A percentile compares a stretch with the other conserved stretches of the same genome.
Conservation (phyloP, 805 yeast genomes). For the Starmerella powellii region DNA sequence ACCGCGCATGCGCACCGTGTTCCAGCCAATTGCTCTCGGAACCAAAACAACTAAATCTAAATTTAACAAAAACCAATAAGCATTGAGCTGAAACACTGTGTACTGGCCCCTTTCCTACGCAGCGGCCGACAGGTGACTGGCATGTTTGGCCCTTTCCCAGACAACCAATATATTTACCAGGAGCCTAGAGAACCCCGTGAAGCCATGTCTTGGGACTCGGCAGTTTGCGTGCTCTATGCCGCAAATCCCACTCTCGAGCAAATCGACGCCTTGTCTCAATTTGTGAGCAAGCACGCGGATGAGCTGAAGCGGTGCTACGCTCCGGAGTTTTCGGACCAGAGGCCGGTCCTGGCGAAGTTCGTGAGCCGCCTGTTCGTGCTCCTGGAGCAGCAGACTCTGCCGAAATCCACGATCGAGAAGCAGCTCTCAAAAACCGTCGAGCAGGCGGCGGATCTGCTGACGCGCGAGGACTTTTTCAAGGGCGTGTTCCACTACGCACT, state of each 20-base stretch:
- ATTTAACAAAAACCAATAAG: too few relatives aligned
- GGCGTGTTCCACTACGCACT: slow-evolving; percentile 14
- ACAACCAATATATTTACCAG: not conserved
- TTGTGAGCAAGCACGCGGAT: slow-evolving; percentile 10
- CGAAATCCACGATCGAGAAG: not conserved
- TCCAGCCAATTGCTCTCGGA: too few relatives aligned
- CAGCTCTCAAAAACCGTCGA: slow-evolving; percentile 10
- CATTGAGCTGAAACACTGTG: too few relatives aligned
- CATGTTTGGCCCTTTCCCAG: slow-evolving; percentile 1
- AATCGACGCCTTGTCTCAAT: slow-evolving; percentile 16
- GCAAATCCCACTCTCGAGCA: slow-evolving; percentile 15
- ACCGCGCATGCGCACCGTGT: too few relatives aligned
- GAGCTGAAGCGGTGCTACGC: slow-evolving; percentile 12
- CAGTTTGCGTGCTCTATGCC: slow-evolving; percentile 14
- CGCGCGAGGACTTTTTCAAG: slow-evolving; percentile 16
- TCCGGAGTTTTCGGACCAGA: slow-evolving; percentile 9
- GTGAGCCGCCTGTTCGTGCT: slow-evolving; percentile 14
- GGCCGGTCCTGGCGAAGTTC: slow-evolving; percentile 11
- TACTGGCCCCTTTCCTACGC: too few relatives aligned
- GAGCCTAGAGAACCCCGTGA: not conserved
- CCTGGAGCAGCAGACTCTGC: slow-evolving; percentile 5
- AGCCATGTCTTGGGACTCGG: slow-evolving; percentile 21
- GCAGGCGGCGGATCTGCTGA: slow-evolving; percentile 10
- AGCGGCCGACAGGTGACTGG: too few relatives aligned
- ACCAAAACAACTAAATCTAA: too few relatives aligned